Conservation (phyloP, 192 early-diverging fungal genomes). For the Podila verticillata region DNA sequence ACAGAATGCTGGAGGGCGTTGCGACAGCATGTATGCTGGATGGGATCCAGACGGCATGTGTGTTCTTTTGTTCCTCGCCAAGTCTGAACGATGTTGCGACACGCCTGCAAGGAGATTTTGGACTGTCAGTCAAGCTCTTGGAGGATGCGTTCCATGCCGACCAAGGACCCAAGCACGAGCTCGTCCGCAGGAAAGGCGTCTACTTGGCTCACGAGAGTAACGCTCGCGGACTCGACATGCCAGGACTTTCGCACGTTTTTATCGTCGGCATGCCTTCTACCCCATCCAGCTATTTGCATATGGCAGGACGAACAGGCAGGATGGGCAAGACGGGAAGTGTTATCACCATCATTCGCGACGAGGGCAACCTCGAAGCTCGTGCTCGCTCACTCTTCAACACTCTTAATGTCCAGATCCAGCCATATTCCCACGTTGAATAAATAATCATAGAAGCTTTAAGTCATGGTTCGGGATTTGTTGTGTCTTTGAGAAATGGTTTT, state of each 20-base stretch:
- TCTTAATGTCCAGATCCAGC: conserved; percentile 31
- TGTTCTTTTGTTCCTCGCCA: conserved; percentile 56
- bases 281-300: conserved; percentile 80
- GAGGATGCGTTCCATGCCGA: conserved; percentile 18
- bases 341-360: conserved; percentile 58
- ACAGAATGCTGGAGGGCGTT: conserved; percentile 60
- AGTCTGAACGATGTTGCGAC: conserved; percentile 44
- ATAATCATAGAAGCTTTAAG: not conserved
- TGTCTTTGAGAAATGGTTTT: not conserved
- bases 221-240: conserved; percentile 88
- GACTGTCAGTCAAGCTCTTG: conserved; percentile 49
- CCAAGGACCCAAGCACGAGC: not conserved
- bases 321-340: conserved; percentile 72
- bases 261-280: conserved; percentile 82
- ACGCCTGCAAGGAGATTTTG: conserved; percentile 39
- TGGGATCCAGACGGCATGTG: conserved; percentile 51
- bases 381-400: conserved; percentile 55
- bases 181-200: conserved; percentile 24
- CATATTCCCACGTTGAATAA: conserved; percentile 47
- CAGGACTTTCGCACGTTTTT: conserved; percentile 79
- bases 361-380: conserved; percentile 51
- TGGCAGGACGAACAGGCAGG: conserved; percentile 88
- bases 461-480: not conserved
- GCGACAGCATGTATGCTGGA: conserved; percentile 56
- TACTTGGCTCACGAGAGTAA: conserved; percentile 78